Base-by-base conservation (phyloP, 768 basidiomycete species). In the Suillus bovinus region DNA sequence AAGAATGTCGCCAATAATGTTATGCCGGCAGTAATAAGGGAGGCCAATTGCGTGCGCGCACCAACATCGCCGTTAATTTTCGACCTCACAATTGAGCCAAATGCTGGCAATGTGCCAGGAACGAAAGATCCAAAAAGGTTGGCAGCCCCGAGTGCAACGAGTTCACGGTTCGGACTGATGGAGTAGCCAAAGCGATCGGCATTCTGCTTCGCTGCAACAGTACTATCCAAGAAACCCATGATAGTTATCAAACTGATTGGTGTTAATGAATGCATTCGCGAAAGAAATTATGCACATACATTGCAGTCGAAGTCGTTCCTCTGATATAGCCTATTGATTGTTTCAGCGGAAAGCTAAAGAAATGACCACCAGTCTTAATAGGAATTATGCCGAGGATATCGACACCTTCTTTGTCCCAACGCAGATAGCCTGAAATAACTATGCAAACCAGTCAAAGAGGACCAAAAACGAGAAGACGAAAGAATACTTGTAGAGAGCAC, bases 161-260 rank as follows among this genome's bases (percentile, higher is more conserved):
- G 82, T 71, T 99, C 97, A 33, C 97, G 89, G 72, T 99, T 99
- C 0, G 95, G 94, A 65, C 87, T 91, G 65, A 99, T 91, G 0
- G 91, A 84, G 72, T 98, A 89, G 3, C 93, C 91, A 70, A 89
- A 98, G 14, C 88, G 87, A 4, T 86, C 84, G 0, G 87, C 86
- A 63, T 91, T 96, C 72, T 98, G 95, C 70, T 99, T 97, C 3
- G 96, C 96, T 0, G 95, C 92, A 3, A 95, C 94, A 64, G 97
- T 94, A 63, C 91, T 93, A 72, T 99, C 96, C 63, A 99, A 79
- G 73, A 96, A 97, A 1, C 97, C 97, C 24, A 94, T 83, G 46
- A 96, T 82, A 0, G 91, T 85, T 56, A 93, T 89, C 58, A 94
- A 72, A 36, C 90, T 92, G 66, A 36, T 22, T 47, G 44, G 22